Evolutionary conservation across 176 grass and related monocot genomes (phyloP).

Genomic region (Zizania latifolia): DNA sequence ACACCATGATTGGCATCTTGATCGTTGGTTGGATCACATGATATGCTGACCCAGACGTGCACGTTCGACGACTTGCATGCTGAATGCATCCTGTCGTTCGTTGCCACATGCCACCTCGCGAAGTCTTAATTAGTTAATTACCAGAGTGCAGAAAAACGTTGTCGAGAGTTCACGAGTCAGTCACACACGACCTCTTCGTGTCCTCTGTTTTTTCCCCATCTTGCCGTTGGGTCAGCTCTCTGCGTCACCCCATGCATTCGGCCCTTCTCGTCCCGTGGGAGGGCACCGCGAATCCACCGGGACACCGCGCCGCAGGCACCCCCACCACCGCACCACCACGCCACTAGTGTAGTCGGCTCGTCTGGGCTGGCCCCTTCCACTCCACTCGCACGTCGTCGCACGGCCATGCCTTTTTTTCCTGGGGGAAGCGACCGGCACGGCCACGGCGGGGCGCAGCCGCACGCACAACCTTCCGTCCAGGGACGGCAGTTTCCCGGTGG

Average conservation of each 20-base stretch:
- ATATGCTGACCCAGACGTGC: background rate
- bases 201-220: too few species aligned
- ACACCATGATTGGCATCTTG: background rate
- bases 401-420: background rate
- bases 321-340: background rate
- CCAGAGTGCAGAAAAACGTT: background rate
- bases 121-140: too few species aligned
- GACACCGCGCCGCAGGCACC: background rate
- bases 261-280: background rate
- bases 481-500: too few species aligned
- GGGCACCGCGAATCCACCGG: background rate
- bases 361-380: background rate
- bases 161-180: background rate
- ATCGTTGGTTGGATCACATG: background rate
- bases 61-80: background rate
- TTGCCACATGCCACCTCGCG: background rate
- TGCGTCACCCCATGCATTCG: background rate
- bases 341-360: background rate
- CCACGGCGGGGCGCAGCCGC: too few species aligned
- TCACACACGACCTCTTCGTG: background rate
- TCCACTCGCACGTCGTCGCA: background rate
- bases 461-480: background rate
- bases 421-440: background rate
- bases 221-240: too few species aligned
- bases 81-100: background rate